Evolutionary conservation across 169 alveolate species (phyloP).

Genomic region (Miamiensis avidus): DNA sequence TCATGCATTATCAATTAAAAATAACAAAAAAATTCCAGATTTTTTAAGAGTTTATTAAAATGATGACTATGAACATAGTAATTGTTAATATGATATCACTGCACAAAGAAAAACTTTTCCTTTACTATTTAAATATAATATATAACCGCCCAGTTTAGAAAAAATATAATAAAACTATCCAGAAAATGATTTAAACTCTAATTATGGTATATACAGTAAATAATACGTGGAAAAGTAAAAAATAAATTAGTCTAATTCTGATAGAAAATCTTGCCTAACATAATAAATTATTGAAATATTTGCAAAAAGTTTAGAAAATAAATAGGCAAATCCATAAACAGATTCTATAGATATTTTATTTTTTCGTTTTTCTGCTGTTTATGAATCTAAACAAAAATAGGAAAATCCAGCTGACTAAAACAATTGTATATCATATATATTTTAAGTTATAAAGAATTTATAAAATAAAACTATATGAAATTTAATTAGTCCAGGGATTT

Average conservation of each 20-base stretch:
- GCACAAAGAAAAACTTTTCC: neutral
- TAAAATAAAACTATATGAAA: too few species aligned
- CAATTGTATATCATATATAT: neutral
- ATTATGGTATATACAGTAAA: neutral
- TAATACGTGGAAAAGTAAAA: too few species aligned
- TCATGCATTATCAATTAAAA: neutral
- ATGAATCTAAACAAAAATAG: neutral
- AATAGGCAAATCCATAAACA: neutral
- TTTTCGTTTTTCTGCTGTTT: too few species aligned
- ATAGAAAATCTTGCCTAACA: too few species aligned
- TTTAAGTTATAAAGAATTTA: neutral
- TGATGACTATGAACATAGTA: neutral
- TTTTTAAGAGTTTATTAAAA: neutral
- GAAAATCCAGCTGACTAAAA: neutral
- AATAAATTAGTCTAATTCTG: too few species aligned
- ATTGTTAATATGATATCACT: neutral
- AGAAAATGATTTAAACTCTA: neutral
- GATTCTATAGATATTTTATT: neutral
- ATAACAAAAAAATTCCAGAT: neutral
- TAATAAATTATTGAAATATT: too few species aligned
- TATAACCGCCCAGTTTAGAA: neutral
- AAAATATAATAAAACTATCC: too few species aligned
- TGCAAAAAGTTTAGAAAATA: too few species aligned
- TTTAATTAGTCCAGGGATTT: neutral
- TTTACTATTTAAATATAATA: neutral